Base-by-base conservation (phyloP, 2,329 filamentous ascomycete species). In the Exophiala oligosperma region DNA sequence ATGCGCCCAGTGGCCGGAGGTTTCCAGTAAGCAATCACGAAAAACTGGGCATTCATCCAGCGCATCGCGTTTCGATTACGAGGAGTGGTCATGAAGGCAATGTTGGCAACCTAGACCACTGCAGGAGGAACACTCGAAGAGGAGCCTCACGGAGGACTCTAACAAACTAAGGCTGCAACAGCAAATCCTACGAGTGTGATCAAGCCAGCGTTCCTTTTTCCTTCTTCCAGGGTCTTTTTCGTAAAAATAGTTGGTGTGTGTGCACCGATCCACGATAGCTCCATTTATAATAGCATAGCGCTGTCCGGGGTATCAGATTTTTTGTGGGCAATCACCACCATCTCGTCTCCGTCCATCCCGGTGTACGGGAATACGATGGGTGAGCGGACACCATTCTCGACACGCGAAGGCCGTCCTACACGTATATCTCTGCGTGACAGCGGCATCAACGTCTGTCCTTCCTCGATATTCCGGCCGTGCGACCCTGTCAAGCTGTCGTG, bases 1-100 rank as follows among this genome's bases (percentile, higher is more conserved):
- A 44, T 47, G 49, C 40, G 12, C 52, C 49, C 40, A 51, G 35
- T 53, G 56, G 49, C 50, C 53, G 53, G 56, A 54, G 47, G 28
- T 53, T 54, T 41, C 56, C 60, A 52, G 56, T 62, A 46, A 62
- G 60, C 56, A 56, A 51, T 53, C 32, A 35, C 32, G 9, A 35
- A 35, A 17, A 35, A 50, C 38, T 12, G n/a, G 24, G 35, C 17
- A 43, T 17, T 14, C 14, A 40, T 52, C 41, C 44, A 49, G 49
- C 57, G 56, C 49, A 55, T 38, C 48, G 49, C 38, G 46, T 49
- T 28, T 35, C 47, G 7, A 52, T 29, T 47, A 52, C 52, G 60
- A 11, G 11, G 6, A 8, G 32, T 62, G 60, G 57, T 56, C 52
- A 57, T 44, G 60, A 53, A 62, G 21, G 37, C 52, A 41, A 21